Percentiles rank a stretch among this genome's conserved stretches.
Evolutionary conservation across 2,329 filamentous ascomycete species (phyloP).

Genomic region (Fusarium chlamydosporum): DNA sequence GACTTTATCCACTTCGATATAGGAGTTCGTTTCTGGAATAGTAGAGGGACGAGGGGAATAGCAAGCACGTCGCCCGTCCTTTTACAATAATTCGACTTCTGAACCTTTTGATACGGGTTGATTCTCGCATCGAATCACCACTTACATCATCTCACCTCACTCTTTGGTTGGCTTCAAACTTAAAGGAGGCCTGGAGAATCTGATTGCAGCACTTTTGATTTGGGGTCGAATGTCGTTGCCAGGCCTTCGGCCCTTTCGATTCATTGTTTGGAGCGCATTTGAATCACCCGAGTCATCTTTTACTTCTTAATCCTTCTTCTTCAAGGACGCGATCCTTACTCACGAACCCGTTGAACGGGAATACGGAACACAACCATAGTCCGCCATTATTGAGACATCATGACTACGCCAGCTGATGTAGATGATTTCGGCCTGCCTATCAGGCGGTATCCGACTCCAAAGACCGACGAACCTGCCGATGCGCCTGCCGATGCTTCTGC

Average conservation of each 20-base stretch:
- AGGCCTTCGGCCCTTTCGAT: constrained; percentile 46
- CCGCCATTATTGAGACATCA: constrained; percentile 39
- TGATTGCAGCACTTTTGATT: constrained; percentile 26
- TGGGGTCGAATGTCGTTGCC: constrained; percentile 42
- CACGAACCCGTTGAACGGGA: constrained; percentile 23
- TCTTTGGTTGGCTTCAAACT: constrained; percentile 32
- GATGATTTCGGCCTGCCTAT: constrained; percentile 82
- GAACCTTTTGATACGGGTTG: constrained; percentile 12
- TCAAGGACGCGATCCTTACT: constrained; percentile 7
- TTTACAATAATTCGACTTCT: constrained; percentile 23
- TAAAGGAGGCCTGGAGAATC: constrained; percentile 44
- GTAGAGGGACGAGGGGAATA: constrained; percentile 35
- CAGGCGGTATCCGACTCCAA: constrained; percentile 61
- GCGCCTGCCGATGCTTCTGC: constrained; percentile 30
- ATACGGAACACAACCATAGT: constrained; percentile 11
- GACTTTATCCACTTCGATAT: constrained; percentile 39
- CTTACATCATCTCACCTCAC: constrained; percentile 33
- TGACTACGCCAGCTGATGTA: constrained; percentile 60
- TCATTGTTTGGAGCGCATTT: constrained; percentile 44
- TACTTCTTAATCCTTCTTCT: constrained; percentile 2
- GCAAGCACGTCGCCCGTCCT: constrained; percentile 16
- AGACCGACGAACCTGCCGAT: constrained; percentile 40
- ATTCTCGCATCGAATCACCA: constrained; percentile 23
- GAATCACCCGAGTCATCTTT: constrained; percentile 34
- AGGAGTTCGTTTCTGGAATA: constrained; percentile 38